Evolutionary conservation across 257 asterid species (phyloP), one percentile per base, ranked within the genome.

Genomic region (Solanum infundibuliforme): DNA sequence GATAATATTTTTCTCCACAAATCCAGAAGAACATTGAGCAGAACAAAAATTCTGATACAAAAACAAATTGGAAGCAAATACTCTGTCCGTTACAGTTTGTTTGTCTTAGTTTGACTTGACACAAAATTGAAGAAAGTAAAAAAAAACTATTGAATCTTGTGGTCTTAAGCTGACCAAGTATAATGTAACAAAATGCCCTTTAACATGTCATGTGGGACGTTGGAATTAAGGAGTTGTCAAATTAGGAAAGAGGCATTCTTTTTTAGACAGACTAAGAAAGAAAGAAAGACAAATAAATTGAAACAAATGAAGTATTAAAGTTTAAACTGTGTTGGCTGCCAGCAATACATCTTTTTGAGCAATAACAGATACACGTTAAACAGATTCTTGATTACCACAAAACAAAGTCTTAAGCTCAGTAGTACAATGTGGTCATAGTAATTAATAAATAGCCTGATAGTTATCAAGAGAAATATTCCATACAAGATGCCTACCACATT

Each of bases 401-500:
- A 82, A 31, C 68, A 82, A 46, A 43, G 69, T 18, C 66, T 81
- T 16, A 82, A 82, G 18, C 68, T 9, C 69, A 29, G 69, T 16
- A 27, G 11, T 48, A 48, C 27, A 20, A 31, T 29, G 20, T 31
- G 12, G 69, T 48, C 35, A 14, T 43, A 29, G 85, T 46, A 29
- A 48, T 29, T 48, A 16, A 46, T 29, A 79, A 82, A 18, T 48
- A 82, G 29, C 9, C 69, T 82, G 41, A 48, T 29, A 43, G 58
- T 29, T 39, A 46, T 77, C 75, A 69, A n/a, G 48, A 12, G 55
- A 36, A 46, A 62, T 36, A 58, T 60, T 27, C 65, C 52, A 68
- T 84, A 79, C 76, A 68, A 83, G 43, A 35, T 35, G 83, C 90
- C 83, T 88, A 95, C 99, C 98, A 91, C 92, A 55, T 89, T 87